Percentiles rank a stretch among this genome's conserved stretches.
These are phyloP conservation scores for Cercophora samala DNA, from an alignment of 495 filamentous ascomycete genomes.

Conservation along the genomic window DNA sequence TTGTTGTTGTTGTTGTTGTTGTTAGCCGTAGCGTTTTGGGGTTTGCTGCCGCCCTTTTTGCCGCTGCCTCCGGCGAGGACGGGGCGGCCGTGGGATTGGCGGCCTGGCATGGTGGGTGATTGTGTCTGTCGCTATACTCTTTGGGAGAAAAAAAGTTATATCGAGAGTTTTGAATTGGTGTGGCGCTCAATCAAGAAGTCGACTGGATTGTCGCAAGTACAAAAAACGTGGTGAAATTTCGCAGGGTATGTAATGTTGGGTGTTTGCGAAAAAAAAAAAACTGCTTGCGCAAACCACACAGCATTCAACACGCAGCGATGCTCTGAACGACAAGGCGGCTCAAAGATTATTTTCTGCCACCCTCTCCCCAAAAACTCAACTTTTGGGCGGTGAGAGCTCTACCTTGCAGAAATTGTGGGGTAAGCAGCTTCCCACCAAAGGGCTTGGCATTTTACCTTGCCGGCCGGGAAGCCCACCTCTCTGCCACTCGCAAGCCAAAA, in stretches of 20 bases:
- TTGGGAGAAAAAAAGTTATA: too few relatives aligned
- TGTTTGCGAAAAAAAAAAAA: too few relatives aligned
- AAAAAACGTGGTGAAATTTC: too few relatives aligned
- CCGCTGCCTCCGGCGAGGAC: conserved; percentile 37
- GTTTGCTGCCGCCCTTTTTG: conserved; percentile 43
- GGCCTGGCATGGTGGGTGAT: conserved; percentile 59
- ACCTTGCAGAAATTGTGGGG: conserved; percentile 10
- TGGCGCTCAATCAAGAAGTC: too few relatives aligned
- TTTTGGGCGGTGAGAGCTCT: conserved; percentile 34
- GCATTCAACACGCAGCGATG: not conserved
- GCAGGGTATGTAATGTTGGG: too few relatives aligned
- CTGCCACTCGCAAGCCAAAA: too few relatives aligned
- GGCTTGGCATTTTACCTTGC: not conserved
- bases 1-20: conserved; percentile 6
- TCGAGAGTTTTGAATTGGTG: too few relatives aligned
- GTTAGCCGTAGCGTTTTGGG: too few relatives aligned
- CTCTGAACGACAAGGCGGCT: not conserved
- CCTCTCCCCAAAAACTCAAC: not conserved
- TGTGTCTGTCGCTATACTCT: not conserved
- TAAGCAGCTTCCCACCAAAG: not conserved
- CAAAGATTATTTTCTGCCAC: conserved; percentile 30
- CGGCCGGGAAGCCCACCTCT: not conserved
- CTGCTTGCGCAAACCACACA: not conserved
- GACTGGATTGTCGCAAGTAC: too few relatives aligned
- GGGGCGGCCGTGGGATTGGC: conserved; percentile 57